Conservation (phyloP, 225 moss, liverwort and hornwort genomes). For the Climacium dendroides region DNA sequence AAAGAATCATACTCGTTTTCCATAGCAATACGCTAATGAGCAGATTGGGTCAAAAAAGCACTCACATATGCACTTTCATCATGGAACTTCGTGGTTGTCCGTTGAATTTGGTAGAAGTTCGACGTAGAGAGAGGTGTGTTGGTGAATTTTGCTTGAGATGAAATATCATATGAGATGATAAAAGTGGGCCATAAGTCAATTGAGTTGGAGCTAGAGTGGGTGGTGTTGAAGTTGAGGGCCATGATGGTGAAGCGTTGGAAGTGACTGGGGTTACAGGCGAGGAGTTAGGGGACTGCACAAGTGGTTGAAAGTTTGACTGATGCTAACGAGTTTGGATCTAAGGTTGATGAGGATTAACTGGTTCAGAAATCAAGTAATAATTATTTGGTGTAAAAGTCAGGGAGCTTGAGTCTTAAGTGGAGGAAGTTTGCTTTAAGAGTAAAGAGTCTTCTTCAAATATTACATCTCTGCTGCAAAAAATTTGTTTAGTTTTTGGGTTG, state of each 20-base stretch:
- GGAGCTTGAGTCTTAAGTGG: neutral
- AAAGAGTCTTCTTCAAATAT: too few relatives aligned
- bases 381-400: accelerated
- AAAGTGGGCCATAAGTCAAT: neutral
- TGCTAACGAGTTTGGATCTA: accelerated
- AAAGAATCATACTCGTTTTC: too few relatives aligned
- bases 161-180: neutral
- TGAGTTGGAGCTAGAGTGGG: neutral
- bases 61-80: neutral
- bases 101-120: neutral
- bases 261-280: neutral
- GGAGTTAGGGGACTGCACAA: accelerated
- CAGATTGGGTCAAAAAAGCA: neutral
- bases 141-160: neutral
- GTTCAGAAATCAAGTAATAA: neutral
- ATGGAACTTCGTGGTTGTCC: neutral
- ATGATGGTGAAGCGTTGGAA: accelerated
- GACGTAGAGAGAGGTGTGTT: accelerated
- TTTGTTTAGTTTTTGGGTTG: too few relatives aligned
- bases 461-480: too few relatives aligned
- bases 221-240: neutral
- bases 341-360: accelerated
- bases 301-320: neutral
- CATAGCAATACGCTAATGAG: too few relatives aligned
- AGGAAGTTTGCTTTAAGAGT: neutral